phyloP scores from a whole-genome alignment of 1,139 yeast genomes.

The Pichia sp. region DNA sequence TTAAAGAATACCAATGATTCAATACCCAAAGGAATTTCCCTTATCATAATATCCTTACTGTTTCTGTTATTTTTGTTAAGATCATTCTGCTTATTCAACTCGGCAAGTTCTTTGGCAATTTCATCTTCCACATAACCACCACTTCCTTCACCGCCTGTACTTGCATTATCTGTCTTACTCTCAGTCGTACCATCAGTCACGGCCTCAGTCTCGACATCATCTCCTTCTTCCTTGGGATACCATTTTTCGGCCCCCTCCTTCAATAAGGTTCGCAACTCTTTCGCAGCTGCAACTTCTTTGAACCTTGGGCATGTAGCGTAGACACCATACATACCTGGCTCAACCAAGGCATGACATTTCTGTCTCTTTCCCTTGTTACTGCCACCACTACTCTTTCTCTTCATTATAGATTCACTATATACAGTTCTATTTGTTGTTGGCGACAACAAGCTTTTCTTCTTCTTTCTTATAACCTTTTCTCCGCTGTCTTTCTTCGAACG shows the following conservation, averaged over 20 bases:
- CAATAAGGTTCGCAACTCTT: constrained; percentile 60
- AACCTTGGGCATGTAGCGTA: constrained; percentile 83
- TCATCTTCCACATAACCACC: constrained; percentile 52
- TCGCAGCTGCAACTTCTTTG: constrained; percentile 64
- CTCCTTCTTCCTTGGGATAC: constrained; percentile 29
- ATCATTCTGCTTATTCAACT: constrained; percentile 19
- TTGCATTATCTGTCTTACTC: constrained; percentile 22
- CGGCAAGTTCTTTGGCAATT: constrained; percentile 52
- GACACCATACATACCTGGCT: constrained; percentile 76
- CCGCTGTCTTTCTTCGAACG: constrained; percentile 72
- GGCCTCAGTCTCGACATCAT: constrained; percentile 27
- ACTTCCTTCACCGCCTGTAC: too few relatives aligned
- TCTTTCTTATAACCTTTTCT: constrained; percentile 41
- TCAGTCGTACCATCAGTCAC: constrained; percentile 21
- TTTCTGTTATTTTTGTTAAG: constrained; percentile 38
- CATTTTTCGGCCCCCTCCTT: constrained; percentile 49
- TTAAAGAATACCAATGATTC: constrained; percentile 84
- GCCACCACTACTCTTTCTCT: not conserved
- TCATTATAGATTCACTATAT: constrained; percentile 15
- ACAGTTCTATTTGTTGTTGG: constrained; percentile 42
- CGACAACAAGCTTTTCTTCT: constrained; percentile 24
- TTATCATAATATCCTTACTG: constrained; percentile 39
- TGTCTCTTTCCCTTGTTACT: constrained; percentile 31
- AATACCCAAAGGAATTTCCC: constrained; percentile 64
- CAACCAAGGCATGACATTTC: constrained; percentile 45